Evolutionary conservation across 2,329 filamentous ascomycete genomes (phyloP).

Genomic region (Diaporthe capsici): DNA sequence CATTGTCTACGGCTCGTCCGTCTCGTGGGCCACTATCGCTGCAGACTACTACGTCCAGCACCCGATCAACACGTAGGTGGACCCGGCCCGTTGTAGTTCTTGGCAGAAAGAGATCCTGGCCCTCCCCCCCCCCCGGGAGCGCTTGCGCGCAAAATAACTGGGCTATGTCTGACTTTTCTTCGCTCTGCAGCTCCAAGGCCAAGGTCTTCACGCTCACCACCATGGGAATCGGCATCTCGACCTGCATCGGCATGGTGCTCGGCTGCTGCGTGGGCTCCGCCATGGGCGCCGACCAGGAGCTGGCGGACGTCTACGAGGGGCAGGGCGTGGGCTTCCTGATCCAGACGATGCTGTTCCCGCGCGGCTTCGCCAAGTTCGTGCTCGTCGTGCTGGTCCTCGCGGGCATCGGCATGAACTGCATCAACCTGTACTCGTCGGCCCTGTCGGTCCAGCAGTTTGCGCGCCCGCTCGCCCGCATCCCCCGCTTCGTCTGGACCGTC

Average conservation of each 20-base stretch:
- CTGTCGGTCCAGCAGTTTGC: slow-evolving; percentile 58
- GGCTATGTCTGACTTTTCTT: neutral
- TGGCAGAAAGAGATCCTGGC: too few relatives aligned
- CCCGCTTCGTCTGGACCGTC: slow-evolving; percentile 63
- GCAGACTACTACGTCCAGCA: slow-evolving; percentile 63
- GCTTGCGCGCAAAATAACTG: neutral
- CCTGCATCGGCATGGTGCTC: slow-evolving; percentile 62
- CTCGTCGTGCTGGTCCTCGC: slow-evolving; percentile 54
- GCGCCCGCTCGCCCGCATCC: slow-evolving; percentile 57
- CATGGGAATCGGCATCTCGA: slow-evolving; percentile 61
- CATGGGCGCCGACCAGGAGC: slow-evolving; percentile 56
- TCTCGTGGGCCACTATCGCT: slow-evolving; percentile 61
- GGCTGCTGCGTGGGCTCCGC: slow-evolving; percentile 60
- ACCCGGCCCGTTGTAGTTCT: neutral
- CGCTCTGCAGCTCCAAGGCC: slow-evolving; percentile 50
- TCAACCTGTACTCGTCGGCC: slow-evolving; percentile 57
- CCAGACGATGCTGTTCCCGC: slow-evolving; percentile 58
- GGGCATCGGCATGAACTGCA: slow-evolving; percentile 61
- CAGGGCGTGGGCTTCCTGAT: slow-evolving; percentile 60
- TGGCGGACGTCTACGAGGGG: slow-evolving; percentile 53
- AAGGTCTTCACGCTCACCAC: slow-evolving; percentile 64
- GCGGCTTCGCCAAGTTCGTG: slow-evolving; percentile 60
- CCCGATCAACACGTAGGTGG: slow-evolving; percentile 54
- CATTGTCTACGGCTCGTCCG: slow-evolving; percentile 62
- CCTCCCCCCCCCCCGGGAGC: too few relatives aligned